Evolutionary conservation across 2,329 filamentous ascomycete species (phyloP).

Genomic region (Geoglossum cookeanum): DNA sequence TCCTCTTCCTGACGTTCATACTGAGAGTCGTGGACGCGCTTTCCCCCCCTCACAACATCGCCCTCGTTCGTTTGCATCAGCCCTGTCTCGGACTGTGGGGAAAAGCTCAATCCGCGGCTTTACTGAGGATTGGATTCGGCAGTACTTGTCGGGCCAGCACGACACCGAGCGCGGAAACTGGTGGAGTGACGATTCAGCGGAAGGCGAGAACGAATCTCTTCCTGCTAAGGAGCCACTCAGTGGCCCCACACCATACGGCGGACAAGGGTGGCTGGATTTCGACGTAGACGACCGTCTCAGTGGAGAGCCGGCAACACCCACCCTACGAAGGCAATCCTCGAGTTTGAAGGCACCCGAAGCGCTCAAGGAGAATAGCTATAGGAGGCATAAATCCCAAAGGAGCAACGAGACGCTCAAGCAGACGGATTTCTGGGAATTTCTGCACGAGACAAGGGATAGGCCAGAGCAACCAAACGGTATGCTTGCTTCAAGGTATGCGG

Average conservation of each 20-base stretch:
- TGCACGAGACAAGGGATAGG: constrained; percentile 18
- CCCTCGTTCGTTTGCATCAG: neutral
- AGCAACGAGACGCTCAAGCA: constrained; percentile 30
- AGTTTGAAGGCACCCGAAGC: constrained; percentile 5
- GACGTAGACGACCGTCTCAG: neutral
- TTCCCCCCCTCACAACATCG: neutral
- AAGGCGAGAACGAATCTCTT: constrained; percentile 34
- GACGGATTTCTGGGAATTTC: constrained; percentile 28
- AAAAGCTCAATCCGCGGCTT: constrained; percentile 30
- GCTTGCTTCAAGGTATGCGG: constrained; percentile 22
- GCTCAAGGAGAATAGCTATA: constrained; percentile 4
- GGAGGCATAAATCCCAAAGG: constrained; percentile 23
- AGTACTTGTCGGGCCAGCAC: constrained; percentile 54
- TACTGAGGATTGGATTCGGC: constrained; percentile 72
- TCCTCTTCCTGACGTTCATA: neutral
- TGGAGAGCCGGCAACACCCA: constrained; percentile 1
- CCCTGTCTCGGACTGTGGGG: neutral
- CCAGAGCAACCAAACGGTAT: constrained; percentile 18
- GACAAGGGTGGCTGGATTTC: constrained; percentile 1
- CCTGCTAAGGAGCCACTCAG: neutral
- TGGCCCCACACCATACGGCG: neutral
- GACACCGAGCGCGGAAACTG: constrained; percentile 58
- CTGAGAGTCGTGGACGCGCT: neutral
- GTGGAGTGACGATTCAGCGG: constrained; percentile 60
- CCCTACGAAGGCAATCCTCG: constrained; percentile 2